A percentile compares a stretch with the other conserved stretches of the same genome.
Evolutionary conservation across 2,329 filamentous ascomycete species (phyloP).

Genomic region (Aureobasidium lini): DNA sequence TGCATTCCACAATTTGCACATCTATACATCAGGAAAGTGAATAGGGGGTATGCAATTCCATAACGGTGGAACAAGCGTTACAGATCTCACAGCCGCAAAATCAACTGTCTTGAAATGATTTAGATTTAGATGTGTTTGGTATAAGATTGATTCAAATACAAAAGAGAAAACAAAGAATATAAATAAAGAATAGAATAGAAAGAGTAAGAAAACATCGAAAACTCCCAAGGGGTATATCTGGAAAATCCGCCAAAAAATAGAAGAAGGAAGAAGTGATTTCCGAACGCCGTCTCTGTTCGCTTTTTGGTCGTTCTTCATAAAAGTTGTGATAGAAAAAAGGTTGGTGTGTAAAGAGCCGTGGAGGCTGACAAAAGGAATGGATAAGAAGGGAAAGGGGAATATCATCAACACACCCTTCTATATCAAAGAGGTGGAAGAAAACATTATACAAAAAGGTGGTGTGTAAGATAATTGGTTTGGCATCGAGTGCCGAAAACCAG

Average conservation of each 20-base stretch:
- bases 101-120: too few relatives aligned
- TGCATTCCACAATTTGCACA: too few relatives aligned
- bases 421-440: background rate
- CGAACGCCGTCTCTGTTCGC: background rate
- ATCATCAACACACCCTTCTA: background rate
- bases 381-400: background rate
- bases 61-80: too few relatives aligned
- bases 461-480: background rate
- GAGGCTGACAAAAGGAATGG: background rate
- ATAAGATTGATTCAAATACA: too few relatives aligned
- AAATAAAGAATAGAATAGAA: background rate
- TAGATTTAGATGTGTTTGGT: too few relatives aligned
- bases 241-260: background rate
- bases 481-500: background rate
- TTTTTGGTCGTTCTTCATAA: background rate
- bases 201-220: background rate
- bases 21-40: too few relatives aligned
- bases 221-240: background rate
- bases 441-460: slow-evolving; percentile 7
- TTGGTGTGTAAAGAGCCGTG: background rate
- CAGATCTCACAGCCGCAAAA: too few relatives aligned
- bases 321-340: background rate
- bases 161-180: background rate
- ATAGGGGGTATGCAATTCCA: too few relatives aligned
- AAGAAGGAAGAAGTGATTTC: background rate